A percentile compares a stretch with the other conserved stretches of the same genome.
These are phyloP conservation scores for Periconia sp. DNA, from an alignment of 2,329 filamentous ascomycete species.

Conservation along the genomic window DNA sequence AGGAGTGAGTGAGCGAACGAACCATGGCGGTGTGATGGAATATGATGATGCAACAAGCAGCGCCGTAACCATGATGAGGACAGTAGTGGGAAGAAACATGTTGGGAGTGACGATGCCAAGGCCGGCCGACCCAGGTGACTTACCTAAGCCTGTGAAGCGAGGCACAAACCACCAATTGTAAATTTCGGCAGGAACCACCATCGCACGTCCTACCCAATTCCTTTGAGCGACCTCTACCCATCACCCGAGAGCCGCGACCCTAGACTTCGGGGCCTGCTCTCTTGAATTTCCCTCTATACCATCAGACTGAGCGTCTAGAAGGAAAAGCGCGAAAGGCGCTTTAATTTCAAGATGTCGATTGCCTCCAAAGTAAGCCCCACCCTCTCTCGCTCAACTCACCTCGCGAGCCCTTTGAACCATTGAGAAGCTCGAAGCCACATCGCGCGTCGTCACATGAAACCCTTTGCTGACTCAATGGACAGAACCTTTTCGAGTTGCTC, in stretches of 20 bases:
- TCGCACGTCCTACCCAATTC: neutral
- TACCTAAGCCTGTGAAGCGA: neutral
- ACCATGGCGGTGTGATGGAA: too few species aligned
- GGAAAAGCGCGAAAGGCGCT: conserved; percentile 50
- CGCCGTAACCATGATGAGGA: neutral
- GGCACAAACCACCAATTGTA: neutral
- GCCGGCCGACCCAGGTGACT: neutral
- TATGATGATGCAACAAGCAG: too few species aligned
- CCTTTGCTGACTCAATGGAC: conserved; percentile 40
- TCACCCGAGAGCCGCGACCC: conserved; percentile 43
- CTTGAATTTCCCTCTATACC: conserved; percentile 27
- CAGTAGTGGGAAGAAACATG: neutral
- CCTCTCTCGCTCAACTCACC: conserved; percentile 9
- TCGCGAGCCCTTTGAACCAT: conserved; percentile 4
- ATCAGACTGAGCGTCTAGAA: conserved; percentile 46
- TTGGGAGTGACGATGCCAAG: neutral
- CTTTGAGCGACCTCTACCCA: conserved; percentile 9
- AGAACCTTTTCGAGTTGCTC: conserved; percentile 99
- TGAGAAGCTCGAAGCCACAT: conserved; percentile 7
- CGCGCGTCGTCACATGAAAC: neutral
- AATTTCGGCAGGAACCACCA: neutral
- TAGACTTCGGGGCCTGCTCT: conserved; percentile 44
- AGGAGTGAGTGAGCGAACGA: too few species aligned
- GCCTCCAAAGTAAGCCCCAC: conserved; percentile 46
- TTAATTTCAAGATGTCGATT: conserved; percentile 44